phyloP scores from a whole-genome alignment of 2,329 filamentous ascomycete genomes.

The Penicillium sclerotiorum region DNA sequence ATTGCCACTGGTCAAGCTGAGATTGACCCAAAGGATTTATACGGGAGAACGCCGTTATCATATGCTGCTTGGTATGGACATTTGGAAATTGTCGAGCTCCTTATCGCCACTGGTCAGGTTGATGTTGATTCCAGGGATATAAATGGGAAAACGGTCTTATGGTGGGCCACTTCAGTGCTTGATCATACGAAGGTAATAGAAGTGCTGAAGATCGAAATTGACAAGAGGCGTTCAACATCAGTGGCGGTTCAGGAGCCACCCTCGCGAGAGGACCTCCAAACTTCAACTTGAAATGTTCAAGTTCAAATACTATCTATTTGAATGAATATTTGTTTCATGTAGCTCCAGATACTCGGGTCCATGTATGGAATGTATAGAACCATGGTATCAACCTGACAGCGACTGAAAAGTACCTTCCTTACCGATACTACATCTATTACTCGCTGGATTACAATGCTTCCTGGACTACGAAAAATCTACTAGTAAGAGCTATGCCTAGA shows the following conservation, averaged over 20 bases:
- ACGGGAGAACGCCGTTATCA: constrained; percentile 1
- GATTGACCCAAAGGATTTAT: neutral
- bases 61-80: neutral
- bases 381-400: no score
- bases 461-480: neutral
- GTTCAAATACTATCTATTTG: no score
- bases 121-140: neutral
- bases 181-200: neutral
- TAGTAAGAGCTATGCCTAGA: constrained; percentile 17
- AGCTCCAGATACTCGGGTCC: no score
- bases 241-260: no score
- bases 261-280: no score
- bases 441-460: no score
- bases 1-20: neutral
- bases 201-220: no score
- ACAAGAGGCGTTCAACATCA: no score
- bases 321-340: no score
- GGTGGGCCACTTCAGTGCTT: neutral
- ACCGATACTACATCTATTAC: no score
- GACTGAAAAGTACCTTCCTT: neutral
- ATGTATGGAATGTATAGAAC: no score
- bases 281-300: no score
- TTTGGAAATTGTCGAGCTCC: neutral
- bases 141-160: neutral
- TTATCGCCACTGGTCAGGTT: neutral